A percentile compares a stretch with the other conserved stretches of the same genome.
phyloP scores from a whole-genome alignment of 208 protist genomes.

The Wallacemonas sp. region DNA sequence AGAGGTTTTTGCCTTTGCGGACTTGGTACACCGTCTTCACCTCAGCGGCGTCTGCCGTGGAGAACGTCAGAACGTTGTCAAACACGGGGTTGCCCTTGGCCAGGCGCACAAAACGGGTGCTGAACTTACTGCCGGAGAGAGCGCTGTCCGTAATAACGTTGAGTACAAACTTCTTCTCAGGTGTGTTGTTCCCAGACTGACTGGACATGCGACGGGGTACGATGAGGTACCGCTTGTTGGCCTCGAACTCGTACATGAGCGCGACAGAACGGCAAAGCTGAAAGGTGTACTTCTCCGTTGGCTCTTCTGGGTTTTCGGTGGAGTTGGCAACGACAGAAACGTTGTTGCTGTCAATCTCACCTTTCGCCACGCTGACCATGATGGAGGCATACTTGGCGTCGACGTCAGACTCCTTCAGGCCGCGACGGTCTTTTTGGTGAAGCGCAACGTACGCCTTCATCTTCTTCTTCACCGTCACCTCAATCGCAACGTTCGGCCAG shows the following conservation, averaged over 20 bases:
- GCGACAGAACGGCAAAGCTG: constrained; percentile 36
- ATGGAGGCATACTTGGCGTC: constrained; percentile 50
- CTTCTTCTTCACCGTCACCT: constrained; percentile 29
- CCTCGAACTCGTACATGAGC: constrained; percentile 32
- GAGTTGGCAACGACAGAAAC: constrained; percentile 37
- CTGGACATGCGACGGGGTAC: constrained; percentile 47
- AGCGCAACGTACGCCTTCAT: constrained; percentile 44
- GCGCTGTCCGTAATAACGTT: constrained; percentile 23
- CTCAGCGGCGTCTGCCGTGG: background rate
- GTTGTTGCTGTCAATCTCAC: constrained; percentile 19
- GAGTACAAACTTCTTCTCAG: constrained; percentile 40
- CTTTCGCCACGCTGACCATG: constrained; percentile 41
- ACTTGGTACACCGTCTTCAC: constrained; percentile 31
- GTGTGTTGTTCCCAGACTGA: constrained; percentile 33
- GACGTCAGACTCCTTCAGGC: constrained; percentile 24
- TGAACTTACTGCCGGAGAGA: constrained; percentile 15
- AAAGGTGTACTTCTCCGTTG: constrained; percentile 38
- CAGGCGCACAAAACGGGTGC: constrained; percentile 32
- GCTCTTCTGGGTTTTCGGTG: constrained; percentile 38
- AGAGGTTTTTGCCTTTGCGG: constrained; percentile 25
- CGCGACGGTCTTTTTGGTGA: constrained; percentile 54
- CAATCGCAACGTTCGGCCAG: constrained; percentile 34
- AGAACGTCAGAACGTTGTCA: constrained; percentile 32
- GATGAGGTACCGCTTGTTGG: constrained; percentile 35
- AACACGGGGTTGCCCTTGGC: constrained; percentile 32